Conservation (phyloP, 352 stramenopile species). For the Globisporangium uncinulatum region DNA sequence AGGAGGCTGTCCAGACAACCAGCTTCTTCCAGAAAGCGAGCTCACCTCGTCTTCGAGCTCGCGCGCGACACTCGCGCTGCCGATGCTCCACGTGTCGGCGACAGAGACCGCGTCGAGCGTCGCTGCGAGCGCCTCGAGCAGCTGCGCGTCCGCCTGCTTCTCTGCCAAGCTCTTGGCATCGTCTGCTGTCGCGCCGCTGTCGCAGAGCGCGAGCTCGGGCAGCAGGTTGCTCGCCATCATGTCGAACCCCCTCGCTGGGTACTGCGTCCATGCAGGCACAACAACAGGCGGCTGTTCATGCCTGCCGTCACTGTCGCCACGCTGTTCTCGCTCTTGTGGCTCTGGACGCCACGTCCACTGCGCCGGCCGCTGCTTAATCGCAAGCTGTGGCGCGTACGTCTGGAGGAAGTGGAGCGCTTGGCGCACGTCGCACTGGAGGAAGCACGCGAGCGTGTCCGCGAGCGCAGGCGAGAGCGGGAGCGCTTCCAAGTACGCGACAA, state of each 20-base stretch:
- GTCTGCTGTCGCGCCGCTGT: slow-evolving; percentile 8
- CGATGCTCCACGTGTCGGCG: slow-evolving; percentile 30
- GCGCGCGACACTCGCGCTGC: background rate
- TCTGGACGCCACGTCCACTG: slow-evolving; percentile 14
- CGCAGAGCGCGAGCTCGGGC: slow-evolving; percentile 21
- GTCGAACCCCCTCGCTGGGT: slow-evolving; percentile 41
- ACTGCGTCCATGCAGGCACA: slow-evolving; percentile 48
- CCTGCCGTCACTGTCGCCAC: background rate
- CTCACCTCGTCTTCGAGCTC: slow-evolving; percentile 22
- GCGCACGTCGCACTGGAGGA: slow-evolving; percentile 63
- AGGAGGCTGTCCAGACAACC: too few relatives aligned
- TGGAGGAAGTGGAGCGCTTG: slow-evolving; percentile 71
- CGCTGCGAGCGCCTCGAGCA: slow-evolving; percentile 36
- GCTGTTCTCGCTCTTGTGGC: background rate
- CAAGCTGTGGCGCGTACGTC: slow-evolving; percentile 25
- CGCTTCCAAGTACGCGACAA: slow-evolving; percentile 54
- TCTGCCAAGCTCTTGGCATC: slow-evolving; percentile 37
- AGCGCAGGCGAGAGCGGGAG: slow-evolving; percentile 32
- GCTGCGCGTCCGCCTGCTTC: slow-evolving; percentile 26
- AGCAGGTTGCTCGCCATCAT: slow-evolving; percentile 59
- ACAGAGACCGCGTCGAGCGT: slow-evolving; percentile 47
- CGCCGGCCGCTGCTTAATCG: slow-evolving; percentile 7
- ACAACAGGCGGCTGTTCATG: slow-evolving; percentile 1
- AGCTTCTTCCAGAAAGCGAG: background rate
- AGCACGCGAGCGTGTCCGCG: slow-evolving; percentile 32